A percentile compares a stretch with the other conserved stretches of the same genome.
Conservation (phyloP, 495 filamentous ascomycete genomes). For the Aspergillus nidulans region DNA sequence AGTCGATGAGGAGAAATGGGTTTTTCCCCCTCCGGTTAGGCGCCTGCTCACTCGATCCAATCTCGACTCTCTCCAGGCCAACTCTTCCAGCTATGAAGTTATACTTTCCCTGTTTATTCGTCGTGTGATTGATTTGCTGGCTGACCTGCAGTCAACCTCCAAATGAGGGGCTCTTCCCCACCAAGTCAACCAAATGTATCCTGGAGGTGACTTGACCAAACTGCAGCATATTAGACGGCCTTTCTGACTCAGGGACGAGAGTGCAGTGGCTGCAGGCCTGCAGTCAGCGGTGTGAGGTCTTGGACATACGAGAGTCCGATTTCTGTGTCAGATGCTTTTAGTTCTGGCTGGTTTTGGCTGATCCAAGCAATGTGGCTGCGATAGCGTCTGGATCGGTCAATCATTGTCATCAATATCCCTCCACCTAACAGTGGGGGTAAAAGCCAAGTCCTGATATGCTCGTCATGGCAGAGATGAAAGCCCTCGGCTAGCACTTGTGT, state of each 20-base stretch:
- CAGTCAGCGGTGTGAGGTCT: too few species aligned
- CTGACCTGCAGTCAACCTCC: neutral
- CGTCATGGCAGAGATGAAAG: neutral
- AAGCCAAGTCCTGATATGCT: neutral
- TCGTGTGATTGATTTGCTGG: neutral
- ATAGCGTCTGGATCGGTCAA: neutral
- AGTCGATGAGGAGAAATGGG: slow-evolving; percentile 3
- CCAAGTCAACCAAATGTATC: neutral
- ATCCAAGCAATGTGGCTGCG: neutral
- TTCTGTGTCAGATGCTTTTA: too few species aligned
- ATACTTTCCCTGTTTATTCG: neutral
- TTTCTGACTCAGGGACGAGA: too few species aligned
- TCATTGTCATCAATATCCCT: neutral
- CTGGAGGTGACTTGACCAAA: neutral
- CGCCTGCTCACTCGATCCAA: neutral
- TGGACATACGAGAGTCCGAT: too few species aligned
- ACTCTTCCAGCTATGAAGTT: neutral
- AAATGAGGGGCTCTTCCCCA: neutral
- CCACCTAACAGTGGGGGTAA: neutral
- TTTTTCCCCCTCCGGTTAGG: slow-evolving; percentile 1
- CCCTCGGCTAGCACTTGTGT: too few species aligned
- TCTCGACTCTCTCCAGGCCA: neutral
- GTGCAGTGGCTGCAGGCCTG: too few species aligned
- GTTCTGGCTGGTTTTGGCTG: neutral
- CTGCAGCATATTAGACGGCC: neutral